Conservation (phyloP, 805 yeast genomes). For the Candida montana region DNA sequence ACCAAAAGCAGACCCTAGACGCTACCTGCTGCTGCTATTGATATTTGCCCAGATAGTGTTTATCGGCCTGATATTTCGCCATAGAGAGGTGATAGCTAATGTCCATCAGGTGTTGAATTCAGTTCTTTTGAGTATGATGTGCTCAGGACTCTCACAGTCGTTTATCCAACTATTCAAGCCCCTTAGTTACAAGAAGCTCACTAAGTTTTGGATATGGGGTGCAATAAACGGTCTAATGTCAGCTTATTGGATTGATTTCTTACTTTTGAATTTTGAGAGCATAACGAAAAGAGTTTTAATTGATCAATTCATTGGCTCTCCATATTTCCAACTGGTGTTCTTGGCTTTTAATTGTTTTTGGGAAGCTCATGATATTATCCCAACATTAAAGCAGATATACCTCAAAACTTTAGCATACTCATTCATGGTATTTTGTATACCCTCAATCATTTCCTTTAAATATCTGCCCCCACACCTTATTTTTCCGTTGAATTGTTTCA, state of each 20-base stretch:
- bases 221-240: slow-evolving; percentile 51
- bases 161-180: slow-evolving; percentile 20
- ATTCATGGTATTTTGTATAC: slow-evolving; percentile 55
- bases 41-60: slow-evolving; percentile 8
- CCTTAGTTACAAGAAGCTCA: slow-evolving; percentile 14
- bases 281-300: slow-evolving; percentile 35
- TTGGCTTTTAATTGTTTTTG: slow-evolving; percentile 45
- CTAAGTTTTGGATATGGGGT: slow-evolving; percentile 58
- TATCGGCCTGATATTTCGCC: slow-evolving; percentile 11
- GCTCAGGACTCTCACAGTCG: slow-evolving; percentile 22
- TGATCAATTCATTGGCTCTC: slow-evolving; percentile 54
- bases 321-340: slow-evolving; percentile 48
- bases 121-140: slow-evolving; percentile 18
- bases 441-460: slow-evolving; percentile 45
- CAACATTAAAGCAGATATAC: slow-evolving; percentile 34
- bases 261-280: slow-evolving; percentile 34
- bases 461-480: slow-evolving; percentile 43
- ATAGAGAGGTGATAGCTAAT: slow-evolving; percentile 21
- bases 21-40: slow-evolving; percentile 8
- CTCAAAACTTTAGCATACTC: slow-evolving; percentile 46
- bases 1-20: not conserved
- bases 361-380: slow-evolving; percentile 40
- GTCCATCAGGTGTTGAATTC: slow-evolving; percentile 23
- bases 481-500: slow-evolving; percentile 55
- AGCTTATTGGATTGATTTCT: slow-evolving; percentile 48